Evolutionary conservation across 1,284 basidiomycete species (phyloP), one percentile per base, ranked within the genome.

Genomic region (Sporisorium scitamineum): DNA sequence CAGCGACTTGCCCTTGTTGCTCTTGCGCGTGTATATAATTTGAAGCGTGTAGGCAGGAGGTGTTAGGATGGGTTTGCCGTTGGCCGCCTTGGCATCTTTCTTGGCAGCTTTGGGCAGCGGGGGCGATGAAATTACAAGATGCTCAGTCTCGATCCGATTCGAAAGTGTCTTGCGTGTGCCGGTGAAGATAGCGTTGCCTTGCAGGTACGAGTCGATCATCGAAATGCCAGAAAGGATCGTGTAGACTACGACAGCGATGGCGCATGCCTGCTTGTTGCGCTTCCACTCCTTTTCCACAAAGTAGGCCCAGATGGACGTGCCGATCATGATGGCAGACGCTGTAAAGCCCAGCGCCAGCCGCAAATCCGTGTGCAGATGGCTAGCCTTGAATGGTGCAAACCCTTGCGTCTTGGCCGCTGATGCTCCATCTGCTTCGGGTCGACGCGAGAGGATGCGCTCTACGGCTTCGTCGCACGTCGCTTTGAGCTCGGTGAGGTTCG

Each of bases 261-360:
- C 70, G 24, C 72, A 78, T 6, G 66, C 42, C 11, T 69, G 54
- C 63, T 82, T 82, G 59, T 82, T 80, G 48, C 78, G 73, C 20
- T 69, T 57, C 84, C 84, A 85, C 18, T 80, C 79, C 54, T 80
- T 73, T 58, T 84, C 83, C 41, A 83, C 47, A 44, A 80, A 72
- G 55, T 83, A 85, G 11, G 77, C 56, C 74, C 81, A 84, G 42
- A 61, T 69, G 13, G 69, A 72, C 7, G 76, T 71, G 41, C 67
- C 83, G 34, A 85, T 79, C 79, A 85, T 82, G 55, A 79, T 53
- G n/a, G 71, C 54, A 5, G 84, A 77, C 11, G 76, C 79, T 0
- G 61, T 65, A 39, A 80, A 76, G 10, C 80, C 78, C 24, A 85
- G 60, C 6, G 48, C 64, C 27, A 84, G 71, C 9, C 80, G 61